Conservation (phyloP, 2,329 filamentous ascomycete species). For the Fusarium sp. region DNA sequence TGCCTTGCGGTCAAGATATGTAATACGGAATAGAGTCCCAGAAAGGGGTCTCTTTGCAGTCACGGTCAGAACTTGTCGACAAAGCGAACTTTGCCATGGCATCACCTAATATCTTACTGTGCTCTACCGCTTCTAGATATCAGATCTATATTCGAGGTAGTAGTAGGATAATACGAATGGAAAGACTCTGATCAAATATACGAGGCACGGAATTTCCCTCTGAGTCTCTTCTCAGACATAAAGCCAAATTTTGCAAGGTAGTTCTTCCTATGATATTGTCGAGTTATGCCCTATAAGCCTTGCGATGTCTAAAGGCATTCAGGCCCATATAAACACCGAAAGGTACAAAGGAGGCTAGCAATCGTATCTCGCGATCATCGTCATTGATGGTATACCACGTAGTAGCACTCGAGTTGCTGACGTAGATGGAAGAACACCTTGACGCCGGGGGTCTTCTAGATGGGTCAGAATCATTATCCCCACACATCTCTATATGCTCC, state of each 20-base stretch:
- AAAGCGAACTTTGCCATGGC: background rate
- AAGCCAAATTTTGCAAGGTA: too few relatives aligned
- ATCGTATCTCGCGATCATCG: too few relatives aligned
- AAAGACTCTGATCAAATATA: too few relatives aligned
- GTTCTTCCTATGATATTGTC: too few relatives aligned
- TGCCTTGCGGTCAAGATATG: background rate
- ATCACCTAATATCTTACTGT: background rate
- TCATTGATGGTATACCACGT: background rate
- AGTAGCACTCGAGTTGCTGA: background rate
- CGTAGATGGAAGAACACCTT: background rate
- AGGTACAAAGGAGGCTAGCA: too few relatives aligned
- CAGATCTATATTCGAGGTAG: background rate
- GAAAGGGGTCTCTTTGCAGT: background rate
- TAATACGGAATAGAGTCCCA: background rate
- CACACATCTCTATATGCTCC: background rate
- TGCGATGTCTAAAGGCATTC: too few relatives aligned
- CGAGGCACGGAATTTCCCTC: too few relatives aligned
- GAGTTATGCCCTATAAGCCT: too few relatives aligned
- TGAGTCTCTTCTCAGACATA: too few relatives aligned
- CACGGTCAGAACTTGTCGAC: background rate
- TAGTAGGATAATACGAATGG: too few relatives aligned
- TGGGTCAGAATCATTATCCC: background rate
- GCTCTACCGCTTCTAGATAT: background rate
- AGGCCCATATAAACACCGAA: too few relatives aligned
- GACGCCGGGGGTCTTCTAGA: background rate